Conservation (phyloP, 2,329 filamentous ascomycete species). For the Aspergillus ochraceus region DNA sequence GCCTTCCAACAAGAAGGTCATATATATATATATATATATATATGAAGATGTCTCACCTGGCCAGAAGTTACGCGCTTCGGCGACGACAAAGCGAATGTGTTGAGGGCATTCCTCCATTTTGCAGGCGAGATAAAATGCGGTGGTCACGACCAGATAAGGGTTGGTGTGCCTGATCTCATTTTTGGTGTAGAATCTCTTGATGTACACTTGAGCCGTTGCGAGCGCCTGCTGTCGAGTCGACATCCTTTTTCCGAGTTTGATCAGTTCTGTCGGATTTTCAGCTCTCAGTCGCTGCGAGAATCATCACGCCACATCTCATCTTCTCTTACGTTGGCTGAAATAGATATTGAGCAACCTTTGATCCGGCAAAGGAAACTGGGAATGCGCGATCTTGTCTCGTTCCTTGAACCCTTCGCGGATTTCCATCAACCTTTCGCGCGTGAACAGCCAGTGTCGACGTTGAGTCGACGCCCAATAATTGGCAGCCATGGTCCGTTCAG, state of each 20-base stretch:
- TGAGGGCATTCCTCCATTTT: constrained; percentile 98
- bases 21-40: constrained; percentile 1
- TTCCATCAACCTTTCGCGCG: constrained; percentile 73
- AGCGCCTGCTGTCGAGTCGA: constrained; percentile 85
- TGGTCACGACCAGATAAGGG: constrained; percentile 89
- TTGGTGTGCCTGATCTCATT: constrained; percentile 92
- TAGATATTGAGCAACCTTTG: constrained; percentile 83
- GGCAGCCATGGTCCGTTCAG: constrained; percentile 67
- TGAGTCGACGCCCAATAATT: constrained; percentile 98
- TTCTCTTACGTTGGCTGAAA: constrained; percentile 76
- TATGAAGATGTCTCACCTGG: constrained; percentile 53
- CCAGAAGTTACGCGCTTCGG: constrained; percentile 83
- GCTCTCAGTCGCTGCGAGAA: background rate
- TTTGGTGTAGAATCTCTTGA: constrained; percentile 89
- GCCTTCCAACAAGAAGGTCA: constrained; percentile 8
- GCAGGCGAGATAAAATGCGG: constrained; percentile 89
- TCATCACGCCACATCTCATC: background rate
- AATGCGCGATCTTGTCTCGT: constrained; percentile 70
- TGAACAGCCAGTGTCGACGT: constrained; percentile 85
- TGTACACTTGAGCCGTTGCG: constrained; percentile 90
- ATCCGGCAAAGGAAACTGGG: constrained; percentile 80
- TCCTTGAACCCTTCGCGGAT: constrained; percentile 76
- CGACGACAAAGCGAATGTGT: constrained; percentile 87
- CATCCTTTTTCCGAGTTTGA: constrained; percentile 80
- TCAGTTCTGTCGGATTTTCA: constrained; percentile 60